Base-by-base conservation (phyloP, 192 early-diverging fungal species). In the Obelidium mucronatum region DNA sequence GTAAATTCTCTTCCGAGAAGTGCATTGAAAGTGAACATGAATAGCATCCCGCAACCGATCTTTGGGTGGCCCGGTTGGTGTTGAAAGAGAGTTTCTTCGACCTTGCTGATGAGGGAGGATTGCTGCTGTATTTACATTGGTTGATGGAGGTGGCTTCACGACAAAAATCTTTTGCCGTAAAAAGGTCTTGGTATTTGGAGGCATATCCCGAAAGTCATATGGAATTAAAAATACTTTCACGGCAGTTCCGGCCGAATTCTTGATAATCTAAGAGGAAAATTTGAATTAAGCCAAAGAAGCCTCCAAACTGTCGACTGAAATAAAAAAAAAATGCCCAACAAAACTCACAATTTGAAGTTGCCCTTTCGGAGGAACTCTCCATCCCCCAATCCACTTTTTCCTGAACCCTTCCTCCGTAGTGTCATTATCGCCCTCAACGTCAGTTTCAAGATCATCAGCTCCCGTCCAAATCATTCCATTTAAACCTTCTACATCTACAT, bases 161-260 rank as follows among this genome's bases (percentile, higher is more conserved):
- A 84, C 79, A 70, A 93, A 94, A 3, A 86, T 88, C 68, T 94
- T 95, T 81, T 94, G 93, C 28, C 94, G 85, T 15, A 95, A 71
- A 75, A 95, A 92, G 3, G 94, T 95, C 67, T 93, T 93, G n/a
- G 84, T 83, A 31, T 79, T 73, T 2, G 86, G 62, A 1, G 93
- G 92, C 91, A 95, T 90, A 55, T 92, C 91, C 22, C 78, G 79
- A 55, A 94, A 86, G 78, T 95, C 92, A 80, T 94, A 95, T 1
- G 92, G 93, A 0, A 95, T 73, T 26, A 94, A 73, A 59, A 93
- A 95, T 0, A 94, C 76, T 73, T 95, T 94, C 62, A 94, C 89
- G 0, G 89, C 92, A 0, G 93, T 93, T 48, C 87, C 86, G 75
- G 87, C 86, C 0, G 89, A 89, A 68, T 95, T 95, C 74, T 94